Percentiles rank a stretch among this genome's conserved stretches.
phyloP scores from a whole-genome alignment of 108 stramenopile species.

The Nannochloropsis oceanica region DNA sequence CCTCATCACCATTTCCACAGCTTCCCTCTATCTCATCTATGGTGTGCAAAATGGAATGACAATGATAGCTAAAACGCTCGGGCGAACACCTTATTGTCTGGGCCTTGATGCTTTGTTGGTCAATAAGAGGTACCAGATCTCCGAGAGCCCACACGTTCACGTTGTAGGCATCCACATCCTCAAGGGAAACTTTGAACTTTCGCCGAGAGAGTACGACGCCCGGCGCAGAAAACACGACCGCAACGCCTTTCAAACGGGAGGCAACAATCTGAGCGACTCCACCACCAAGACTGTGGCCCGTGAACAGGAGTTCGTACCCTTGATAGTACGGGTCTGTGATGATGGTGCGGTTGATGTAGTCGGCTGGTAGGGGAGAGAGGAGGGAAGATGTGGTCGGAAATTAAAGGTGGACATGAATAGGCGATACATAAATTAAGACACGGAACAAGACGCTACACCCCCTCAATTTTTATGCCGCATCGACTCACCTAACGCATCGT shows the following conservation, averaged over 20 bases:
- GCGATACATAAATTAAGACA: background rate
- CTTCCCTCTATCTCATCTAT: background rate
- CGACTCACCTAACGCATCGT: background rate
- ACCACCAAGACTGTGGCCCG: background rate
- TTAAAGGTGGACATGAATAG: background rate
- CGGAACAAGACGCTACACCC: no score
- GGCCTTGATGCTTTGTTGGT: background rate
- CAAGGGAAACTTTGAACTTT: background rate
- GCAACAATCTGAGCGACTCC: background rate
- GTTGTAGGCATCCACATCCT: background rate
- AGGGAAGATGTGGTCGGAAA: background rate
- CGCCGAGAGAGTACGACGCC: background rate
- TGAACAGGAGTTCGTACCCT: background rate
- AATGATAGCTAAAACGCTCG: background rate
- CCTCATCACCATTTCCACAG: background rate
- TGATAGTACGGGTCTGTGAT: background rate
- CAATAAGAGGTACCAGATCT: background rate
- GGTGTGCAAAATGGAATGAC: background rate
- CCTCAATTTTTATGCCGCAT: background rate
- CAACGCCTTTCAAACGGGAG: background rate
- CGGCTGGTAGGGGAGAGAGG: background rate
- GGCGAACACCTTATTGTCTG: background rate
- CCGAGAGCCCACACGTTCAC: background rate
- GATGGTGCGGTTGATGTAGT: background rate
- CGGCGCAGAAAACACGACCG: background rate